Evolutionary conservation across 2,329 filamentous ascomycete genomes (phyloP), one percentile per base, ranked within the genome.

Genomic region (Fusarium beomiforme): DNA sequence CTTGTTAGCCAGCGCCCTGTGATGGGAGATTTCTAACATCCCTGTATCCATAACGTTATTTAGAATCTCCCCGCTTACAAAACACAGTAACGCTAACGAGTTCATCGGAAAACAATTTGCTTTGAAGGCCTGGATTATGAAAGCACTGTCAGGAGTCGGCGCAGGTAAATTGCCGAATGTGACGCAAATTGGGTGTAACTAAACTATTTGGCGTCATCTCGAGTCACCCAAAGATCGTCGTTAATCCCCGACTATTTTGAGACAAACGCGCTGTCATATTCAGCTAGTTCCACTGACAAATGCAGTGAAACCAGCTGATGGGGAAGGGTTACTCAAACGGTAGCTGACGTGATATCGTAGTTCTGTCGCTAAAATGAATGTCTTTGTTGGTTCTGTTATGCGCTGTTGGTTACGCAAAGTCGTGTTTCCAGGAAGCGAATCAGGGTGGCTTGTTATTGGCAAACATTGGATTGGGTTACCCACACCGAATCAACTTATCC

Each of bases 1-100:
- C 11, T 8, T 29, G 23, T 44, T 4, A 7, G 11, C n/a, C 36
- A 34, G 3, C 8, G 13, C 8, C 14, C 12, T 14, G n/a, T 6
- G 36, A 39, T 6, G 12, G 31, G 4, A 24, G 17, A 36, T 50
- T 36, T 12, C 3, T 36, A 36, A 24, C 2, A 24, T 14, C 8
- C 11, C 8, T 4, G 31, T 14, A n/a, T 39, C 24, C 19, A 16
- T 1, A 8, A 8, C 17, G 8, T n/a, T 17, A 17, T 6, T 24
- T 6, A 16, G 21, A 12, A 36, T 36, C 47, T 21, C 16, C 9
- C 12, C 17, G 21, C 21, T n/a, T 24, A 11, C 16, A 8, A 36
- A 2, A 2, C n/a, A 5, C 12, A 50, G 13, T 8, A 12, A 21
- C 9, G 9, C 6, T 4, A 2, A 4, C 1, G 0, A 13, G 21